phyloP scores from a whole-genome alignment of 164 flowering plant genomes.

The Annona squamosa region DNA sequence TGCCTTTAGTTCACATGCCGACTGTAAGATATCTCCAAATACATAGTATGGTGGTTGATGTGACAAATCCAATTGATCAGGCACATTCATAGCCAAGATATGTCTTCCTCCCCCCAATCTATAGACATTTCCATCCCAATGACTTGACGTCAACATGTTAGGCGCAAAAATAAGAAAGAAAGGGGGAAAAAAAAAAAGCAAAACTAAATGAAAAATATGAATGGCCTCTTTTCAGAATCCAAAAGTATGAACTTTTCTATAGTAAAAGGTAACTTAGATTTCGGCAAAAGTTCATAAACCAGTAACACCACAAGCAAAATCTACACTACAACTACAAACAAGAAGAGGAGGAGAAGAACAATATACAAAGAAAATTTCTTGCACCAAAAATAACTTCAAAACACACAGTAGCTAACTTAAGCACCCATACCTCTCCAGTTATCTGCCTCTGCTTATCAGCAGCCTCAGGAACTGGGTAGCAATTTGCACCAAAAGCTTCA shows the following conservation, averaged over 20 bases:
- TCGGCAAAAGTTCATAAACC: background rate
- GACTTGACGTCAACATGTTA: too few relatives aligned
- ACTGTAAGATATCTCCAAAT: too few relatives aligned
- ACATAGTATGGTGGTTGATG: too few relatives aligned
- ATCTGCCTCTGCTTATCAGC: constrained; percentile 76
- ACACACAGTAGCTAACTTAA: background rate
- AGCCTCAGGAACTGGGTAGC: constrained; percentile 97
- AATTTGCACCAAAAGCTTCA: constrained; percentile 97
- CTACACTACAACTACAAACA: background rate
- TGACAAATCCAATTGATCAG: too few relatives aligned
- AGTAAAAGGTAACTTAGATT: background rate
- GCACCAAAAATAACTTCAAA: background rate
- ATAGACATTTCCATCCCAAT: too few relatives aligned
- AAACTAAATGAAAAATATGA: too few relatives aligned
- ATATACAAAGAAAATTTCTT: background rate
- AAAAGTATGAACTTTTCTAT: background rate
- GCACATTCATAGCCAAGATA: too few relatives aligned
- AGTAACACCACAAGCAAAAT: background rate
- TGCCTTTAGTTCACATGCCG: too few relatives aligned
- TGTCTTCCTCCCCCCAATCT: too few relatives aligned
- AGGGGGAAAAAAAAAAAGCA: too few relatives aligned
- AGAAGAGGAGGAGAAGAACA: background rate
- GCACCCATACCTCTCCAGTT: constrained; percentile 61
- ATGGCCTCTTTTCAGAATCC: background rate
- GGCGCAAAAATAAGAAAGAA: too few relatives aligned